Percentiles rank a stretch among this genome's conserved stretches.
Conservation (phyloP, 257 asterid species). For the Salvia rosmarinus region DNA sequence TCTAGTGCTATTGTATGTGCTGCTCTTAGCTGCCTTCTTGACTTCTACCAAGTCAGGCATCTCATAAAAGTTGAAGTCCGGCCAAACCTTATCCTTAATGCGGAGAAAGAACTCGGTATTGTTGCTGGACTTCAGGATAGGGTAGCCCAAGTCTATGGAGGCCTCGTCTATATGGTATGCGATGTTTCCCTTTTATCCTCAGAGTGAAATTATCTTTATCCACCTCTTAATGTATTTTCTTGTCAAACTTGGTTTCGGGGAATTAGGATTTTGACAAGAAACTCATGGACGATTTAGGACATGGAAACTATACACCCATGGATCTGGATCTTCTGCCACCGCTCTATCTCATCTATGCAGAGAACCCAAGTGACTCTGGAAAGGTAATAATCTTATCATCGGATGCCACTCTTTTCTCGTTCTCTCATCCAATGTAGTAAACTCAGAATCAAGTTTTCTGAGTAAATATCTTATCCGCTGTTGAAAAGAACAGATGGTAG, state of each 20-base stretch:
- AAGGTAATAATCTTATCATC: slow-evolving; percentile 54
- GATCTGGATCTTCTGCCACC: slow-evolving; percentile 79
- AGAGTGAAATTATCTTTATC: not conserved
- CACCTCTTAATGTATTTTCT: not conserved
- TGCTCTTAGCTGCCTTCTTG: slow-evolving; percentile 93
- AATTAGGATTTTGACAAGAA: slow-evolving; percentile 78
- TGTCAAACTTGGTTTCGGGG: not conserved
- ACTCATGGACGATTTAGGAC: slow-evolving; percentile 77
- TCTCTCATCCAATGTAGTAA: not conserved
- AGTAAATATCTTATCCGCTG: not conserved
- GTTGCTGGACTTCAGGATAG: slow-evolving; percentile 98
- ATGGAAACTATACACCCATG: slow-evolving; percentile 76
- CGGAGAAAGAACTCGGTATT: slow-evolving; percentile 95
- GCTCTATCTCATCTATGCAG: slow-evolving; percentile 84
- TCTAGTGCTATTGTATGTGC: slow-evolving; percentile 98
- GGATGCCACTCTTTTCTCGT: not conserved
- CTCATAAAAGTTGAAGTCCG: slow-evolving; percentile 78
- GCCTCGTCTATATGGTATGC: slow-evolving; percentile 86
- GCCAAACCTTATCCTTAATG: slow-evolving; percentile 85
- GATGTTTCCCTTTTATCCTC: not conserved
- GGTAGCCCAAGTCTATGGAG: slow-evolving; percentile 98
- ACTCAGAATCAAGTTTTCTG: not conserved
- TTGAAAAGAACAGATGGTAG: not conserved
- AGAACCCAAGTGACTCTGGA: slow-evolving; percentile 95
- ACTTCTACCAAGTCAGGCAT: slow-evolving; percentile 83